A percentile compares a stretch with the other conserved stretches of the same genome.
Conservation (phyloP, 352 stramenopile genomes). For the Phytophthora megakarya region DNA sequence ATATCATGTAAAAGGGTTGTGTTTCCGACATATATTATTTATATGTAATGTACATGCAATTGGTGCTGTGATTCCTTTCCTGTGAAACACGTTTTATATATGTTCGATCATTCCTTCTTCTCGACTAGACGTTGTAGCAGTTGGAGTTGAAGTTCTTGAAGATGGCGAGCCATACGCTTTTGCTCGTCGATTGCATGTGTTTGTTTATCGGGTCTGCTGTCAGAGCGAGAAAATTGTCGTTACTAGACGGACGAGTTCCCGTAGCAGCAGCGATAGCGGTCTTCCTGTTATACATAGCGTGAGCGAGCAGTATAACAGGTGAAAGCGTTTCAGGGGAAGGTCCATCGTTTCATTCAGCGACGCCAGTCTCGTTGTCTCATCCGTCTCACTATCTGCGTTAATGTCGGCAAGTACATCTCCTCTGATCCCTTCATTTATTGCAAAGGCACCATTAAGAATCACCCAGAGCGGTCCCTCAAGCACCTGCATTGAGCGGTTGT, state of each 20-base stretch:
- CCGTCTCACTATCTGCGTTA: too few relatives aligned
- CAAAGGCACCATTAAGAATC: too few relatives aligned
- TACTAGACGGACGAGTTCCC: not conserved
- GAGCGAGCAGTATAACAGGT: too few relatives aligned
- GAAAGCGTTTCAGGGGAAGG: too few relatives aligned
- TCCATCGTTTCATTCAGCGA: too few relatives aligned
- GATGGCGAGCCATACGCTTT: not conserved
- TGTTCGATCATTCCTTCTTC: not conserved
- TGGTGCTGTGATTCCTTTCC: too few relatives aligned
- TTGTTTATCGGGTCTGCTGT: not conserved
- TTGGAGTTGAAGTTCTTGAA: not conserved
- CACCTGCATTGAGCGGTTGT: too few relatives aligned
- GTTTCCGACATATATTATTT: not conserved
- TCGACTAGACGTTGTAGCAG: not conserved
- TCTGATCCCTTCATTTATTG: too few relatives aligned
- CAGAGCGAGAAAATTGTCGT: not conserved
- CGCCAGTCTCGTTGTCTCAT: too few relatives aligned
- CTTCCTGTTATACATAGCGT: not conserved
- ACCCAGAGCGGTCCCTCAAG: too few relatives aligned
- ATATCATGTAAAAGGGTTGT: not conserved
- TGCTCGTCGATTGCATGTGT: slow-evolving; percentile 1
- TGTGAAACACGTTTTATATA: too few relatives aligned
- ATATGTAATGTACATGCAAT: not conserved
- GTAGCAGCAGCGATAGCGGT: not conserved
- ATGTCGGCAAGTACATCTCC: too few relatives aligned